Conservation (phyloP, 441 rosid species). For the Pelargonium citronellum region DNA sequence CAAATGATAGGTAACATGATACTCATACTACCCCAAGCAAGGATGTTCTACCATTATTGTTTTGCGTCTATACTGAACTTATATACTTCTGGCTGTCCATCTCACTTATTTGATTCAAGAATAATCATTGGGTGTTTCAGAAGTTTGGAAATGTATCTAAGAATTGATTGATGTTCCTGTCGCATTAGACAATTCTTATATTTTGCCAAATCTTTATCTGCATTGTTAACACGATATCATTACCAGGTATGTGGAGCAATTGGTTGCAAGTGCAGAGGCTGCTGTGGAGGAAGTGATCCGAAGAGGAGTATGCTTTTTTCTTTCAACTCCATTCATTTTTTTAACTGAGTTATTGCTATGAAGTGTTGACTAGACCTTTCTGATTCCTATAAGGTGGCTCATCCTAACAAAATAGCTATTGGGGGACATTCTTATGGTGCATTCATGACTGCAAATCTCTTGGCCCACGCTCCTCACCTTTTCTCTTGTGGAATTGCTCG, state of each 20-base stretch:
- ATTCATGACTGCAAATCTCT: constrained; percentile 93
- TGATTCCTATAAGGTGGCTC: constrained; percentile 58
- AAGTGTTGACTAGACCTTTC: constrained; percentile 18
- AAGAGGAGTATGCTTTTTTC: constrained; percentile 62
- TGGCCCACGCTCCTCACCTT: constrained; percentile 96
- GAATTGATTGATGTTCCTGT: no score
- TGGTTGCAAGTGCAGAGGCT: constrained; percentile 93
- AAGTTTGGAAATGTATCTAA: no score
- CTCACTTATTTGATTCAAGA: no score
- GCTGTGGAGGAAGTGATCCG: constrained; percentile 90
- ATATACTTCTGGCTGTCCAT: no score
- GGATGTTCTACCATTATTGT: background rate
- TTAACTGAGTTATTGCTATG: background rate
- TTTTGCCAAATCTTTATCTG: background rate
- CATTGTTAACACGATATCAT: constrained; percentile 14
- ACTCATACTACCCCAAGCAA: background rate
- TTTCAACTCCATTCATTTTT: background rate
- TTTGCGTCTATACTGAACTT: no score
- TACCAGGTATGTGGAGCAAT: constrained; percentile 79
- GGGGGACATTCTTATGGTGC: constrained; percentile 99
- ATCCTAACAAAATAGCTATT: constrained; percentile 76
- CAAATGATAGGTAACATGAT: constrained; percentile 73
- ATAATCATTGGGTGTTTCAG: no score
- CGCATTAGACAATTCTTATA: no score
- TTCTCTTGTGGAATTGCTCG: constrained; percentile 93